A percentile compares a stretch with the other conserved stretches of the same genome.
phyloP scores from a whole-genome alignment of 805 yeast genomes.

The Wickerhamomyces hampshirensis region DNA sequence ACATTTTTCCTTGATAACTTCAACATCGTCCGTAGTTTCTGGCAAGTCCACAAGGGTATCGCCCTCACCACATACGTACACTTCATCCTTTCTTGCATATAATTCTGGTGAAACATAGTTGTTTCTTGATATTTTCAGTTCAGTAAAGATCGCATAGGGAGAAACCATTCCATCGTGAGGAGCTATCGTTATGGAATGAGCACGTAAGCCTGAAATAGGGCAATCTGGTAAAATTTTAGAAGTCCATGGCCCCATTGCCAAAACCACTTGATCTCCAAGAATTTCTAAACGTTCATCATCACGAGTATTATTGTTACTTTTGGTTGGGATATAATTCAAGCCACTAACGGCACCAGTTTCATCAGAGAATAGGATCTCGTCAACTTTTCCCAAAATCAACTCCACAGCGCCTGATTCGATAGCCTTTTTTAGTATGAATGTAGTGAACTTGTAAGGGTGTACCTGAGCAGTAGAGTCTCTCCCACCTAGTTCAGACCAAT shows the following conservation, averaged over 20 bases:
- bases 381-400: slow-evolving; percentile 79
- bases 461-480: slow-evolving; percentile 92
- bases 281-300: slow-evolving; percentile 40
- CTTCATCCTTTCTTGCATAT: slow-evolving; percentile 93
- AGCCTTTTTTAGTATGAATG: slow-evolving; percentile 72
- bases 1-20: slow-evolving; percentile 81
- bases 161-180: slow-evolving; percentile 77
- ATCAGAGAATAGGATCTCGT: slow-evolving; percentile 56
- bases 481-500: slow-evolving; percentile 80
- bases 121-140: slow-evolving; percentile 62
- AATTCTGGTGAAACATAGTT: slow-evolving; percentile 87
- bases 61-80: slow-evolving; percentile 96
- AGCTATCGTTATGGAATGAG: slow-evolving; percentile 88
- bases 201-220: slow-evolving; percentile 90
- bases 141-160: slow-evolving; percentile 93
- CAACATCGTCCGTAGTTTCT: slow-evolving; percentile 90
- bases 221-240: slow-evolving; percentile 85
- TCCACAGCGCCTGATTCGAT: slow-evolving; percentile 81
- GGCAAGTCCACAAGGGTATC: slow-evolving; percentile 88
- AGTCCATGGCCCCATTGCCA: slow-evolving; percentile 97
- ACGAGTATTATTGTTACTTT: slow-evolving; percentile 11
- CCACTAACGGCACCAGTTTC: slow-evolving; percentile 69
- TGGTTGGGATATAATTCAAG: slow-evolving; percentile 49
- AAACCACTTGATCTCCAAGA: slow-evolving; percentile 69
- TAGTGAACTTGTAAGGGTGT: slow-evolving; percentile 93